Percentiles rank a stretch among this genome's conserved stretches.
Conservation (phyloP, 1,139 yeast genomes). For the Nematodospora anomalae region DNA sequence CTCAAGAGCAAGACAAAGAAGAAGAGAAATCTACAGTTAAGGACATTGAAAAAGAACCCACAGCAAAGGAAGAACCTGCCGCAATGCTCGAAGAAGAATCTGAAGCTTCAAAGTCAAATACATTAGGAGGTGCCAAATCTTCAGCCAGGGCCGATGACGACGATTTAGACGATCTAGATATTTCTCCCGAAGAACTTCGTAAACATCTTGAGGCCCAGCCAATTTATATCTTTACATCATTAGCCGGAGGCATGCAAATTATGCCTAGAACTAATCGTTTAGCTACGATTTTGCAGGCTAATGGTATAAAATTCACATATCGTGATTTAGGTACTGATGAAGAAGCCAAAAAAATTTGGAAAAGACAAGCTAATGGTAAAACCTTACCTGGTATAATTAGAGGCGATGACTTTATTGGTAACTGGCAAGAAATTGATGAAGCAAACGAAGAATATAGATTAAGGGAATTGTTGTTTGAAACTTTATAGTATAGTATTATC, state of each 20-base stretch:
- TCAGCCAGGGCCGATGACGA: conserved; percentile 16
- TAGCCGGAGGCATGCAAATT: conserved; percentile 88
- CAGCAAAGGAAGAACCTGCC: conserved; percentile 7
- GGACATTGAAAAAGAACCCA: conserved; percentile 1
- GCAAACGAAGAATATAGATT: conserved; percentile 82
- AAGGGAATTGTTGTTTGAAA: conserved; percentile 56
- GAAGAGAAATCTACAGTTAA: conserved; percentile 9
- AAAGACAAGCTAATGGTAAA: conserved; percentile 71
- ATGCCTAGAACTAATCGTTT: conserved; percentile 79
- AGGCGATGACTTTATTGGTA: conserved; percentile 87
- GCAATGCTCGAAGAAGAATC: conserved; percentile 14
- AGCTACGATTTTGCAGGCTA: conserved; percentile 73
- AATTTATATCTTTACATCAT: conserved; percentile 76
- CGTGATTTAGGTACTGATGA: conserved; percentile 88
- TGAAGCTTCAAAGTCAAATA: conserved; percentile 1
- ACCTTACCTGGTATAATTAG: conserved; percentile 88
- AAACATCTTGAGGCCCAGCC: conserved; percentile 54
- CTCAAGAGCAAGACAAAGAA: conserved; percentile 8
- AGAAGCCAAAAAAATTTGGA: conserved; percentile 85
- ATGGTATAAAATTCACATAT: conserved; percentile 64
- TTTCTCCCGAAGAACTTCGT: conserved; percentile 48
- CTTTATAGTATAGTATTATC: no score
- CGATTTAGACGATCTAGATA: conserved; percentile 34
- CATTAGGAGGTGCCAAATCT: not conserved
- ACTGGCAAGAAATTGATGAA: conserved; percentile 77